phyloP scores from a whole-genome alignment of 345 rosid species.

The Reutealis trisperma region DNA sequence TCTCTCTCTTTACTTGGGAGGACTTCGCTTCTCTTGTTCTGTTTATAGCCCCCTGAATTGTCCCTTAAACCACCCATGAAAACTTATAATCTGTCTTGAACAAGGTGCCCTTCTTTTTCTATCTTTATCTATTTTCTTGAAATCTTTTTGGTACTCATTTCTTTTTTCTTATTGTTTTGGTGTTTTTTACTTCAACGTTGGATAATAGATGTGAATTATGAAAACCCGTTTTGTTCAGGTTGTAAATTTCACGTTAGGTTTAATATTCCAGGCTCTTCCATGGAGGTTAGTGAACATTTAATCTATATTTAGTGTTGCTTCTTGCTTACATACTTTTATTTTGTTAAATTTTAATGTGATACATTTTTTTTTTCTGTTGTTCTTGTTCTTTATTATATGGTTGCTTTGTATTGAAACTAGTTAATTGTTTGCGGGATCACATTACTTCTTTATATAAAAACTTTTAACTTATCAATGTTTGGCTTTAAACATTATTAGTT shows the following conservation, averaged over 20 bases:
- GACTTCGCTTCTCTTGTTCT: constrained; percentile 1
- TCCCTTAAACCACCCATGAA: constrained; percentile 4
- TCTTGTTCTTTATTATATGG: constrained; percentile 17
- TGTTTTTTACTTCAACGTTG: constrained; percentile 13
- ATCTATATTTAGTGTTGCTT: constrained; percentile 9
- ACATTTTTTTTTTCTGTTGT: constrained; percentile 21
- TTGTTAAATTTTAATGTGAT: constrained; percentile 25
- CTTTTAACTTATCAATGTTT: constrained; percentile 29
- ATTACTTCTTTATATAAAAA: constrained; percentile 24
- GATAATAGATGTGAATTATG: constrained; percentile 35
- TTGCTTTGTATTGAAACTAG: constrained; percentile 3
- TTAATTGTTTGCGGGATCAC: constrained; percentile 40
- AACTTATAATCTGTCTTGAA: constrained; percentile 11
- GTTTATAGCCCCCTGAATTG: neutral
- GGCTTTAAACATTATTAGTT: constrained; percentile 30
- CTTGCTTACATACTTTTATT: constrained; percentile 14
- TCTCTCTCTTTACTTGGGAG: neutral
- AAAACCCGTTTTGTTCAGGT: constrained; percentile 41
- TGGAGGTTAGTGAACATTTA: constrained; percentile 29
- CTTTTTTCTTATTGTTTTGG: neutral
- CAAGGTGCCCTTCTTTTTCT: constrained; percentile 11
- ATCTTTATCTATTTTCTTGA: constrained; percentile 5
- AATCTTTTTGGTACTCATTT: constrained; percentile 9
- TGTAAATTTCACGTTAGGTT: constrained; percentile 39
- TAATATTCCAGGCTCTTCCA: constrained; percentile 32